phyloP scores from a whole-genome alignment of 2,329 filamentous ascomycete species.

The Botryotinia calthae region DNA sequence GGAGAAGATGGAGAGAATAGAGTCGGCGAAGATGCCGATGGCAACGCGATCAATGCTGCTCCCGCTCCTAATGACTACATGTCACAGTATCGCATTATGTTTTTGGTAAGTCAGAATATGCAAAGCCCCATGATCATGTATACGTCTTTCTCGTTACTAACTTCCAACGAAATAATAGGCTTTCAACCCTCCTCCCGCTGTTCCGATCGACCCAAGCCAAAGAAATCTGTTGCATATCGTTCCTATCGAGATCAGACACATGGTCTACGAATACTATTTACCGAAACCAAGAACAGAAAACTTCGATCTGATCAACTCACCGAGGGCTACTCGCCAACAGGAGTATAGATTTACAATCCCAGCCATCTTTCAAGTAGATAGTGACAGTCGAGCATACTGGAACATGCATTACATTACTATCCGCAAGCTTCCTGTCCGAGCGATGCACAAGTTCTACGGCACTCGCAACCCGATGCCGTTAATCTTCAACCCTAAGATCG shows the following conservation, averaged over 20 bases:
- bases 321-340: background rate
- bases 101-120: background rate
- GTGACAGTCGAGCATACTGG: background rate
- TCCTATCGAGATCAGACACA: background rate
- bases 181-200: background rate
- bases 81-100: background rate
- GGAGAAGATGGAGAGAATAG: background rate
- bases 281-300: background rate
- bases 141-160: background rate
- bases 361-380: background rate
- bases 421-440: background rate
- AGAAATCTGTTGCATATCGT: background rate
- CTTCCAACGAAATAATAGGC: background rate
- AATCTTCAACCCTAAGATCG: background rate
- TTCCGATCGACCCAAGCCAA: background rate
- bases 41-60: background rate
- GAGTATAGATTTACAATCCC: background rate
- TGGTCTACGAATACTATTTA: background rate
- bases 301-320: background rate
- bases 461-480: background rate
- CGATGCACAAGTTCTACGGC: background rate
- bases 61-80: background rate
- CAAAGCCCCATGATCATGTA: background rate
- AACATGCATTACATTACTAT: background rate
- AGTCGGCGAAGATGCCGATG: background rate